Conservation (phyloP, 331 rosid genomes). For the Quercus lobata region DNA sequence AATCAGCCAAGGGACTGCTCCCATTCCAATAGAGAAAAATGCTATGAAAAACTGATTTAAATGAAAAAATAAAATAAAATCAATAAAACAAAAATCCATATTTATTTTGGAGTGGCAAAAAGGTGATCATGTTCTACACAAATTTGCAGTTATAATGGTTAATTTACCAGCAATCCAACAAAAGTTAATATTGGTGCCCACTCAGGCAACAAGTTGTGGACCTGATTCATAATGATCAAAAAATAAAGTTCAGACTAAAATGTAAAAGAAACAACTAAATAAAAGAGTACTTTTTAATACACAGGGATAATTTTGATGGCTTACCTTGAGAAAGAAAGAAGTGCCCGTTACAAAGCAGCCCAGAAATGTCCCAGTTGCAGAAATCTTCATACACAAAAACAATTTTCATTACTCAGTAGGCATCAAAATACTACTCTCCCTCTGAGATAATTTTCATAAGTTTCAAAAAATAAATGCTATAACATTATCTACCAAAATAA, state of each 20-base stretch:
- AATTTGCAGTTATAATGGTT: conserved; percentile 3
- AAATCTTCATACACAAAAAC: conserved; percentile 39
- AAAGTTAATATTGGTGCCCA: conserved; percentile 61
- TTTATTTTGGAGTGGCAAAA: neutral
- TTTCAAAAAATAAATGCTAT: neutral
- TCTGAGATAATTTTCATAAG: neutral
- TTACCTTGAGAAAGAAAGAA: conserved; percentile 68
- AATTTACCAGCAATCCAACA: conserved; percentile 59
- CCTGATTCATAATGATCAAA: conserved; percentile 37
- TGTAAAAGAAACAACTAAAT: neutral
- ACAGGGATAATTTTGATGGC: neutral
- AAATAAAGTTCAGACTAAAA: conserved; percentile 9
- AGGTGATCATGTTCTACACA: neutral
- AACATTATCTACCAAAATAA: conserved; percentile 45
- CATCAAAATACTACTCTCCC: neutral
- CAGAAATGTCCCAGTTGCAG: conserved; percentile 70
- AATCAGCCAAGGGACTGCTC: conserved; percentile 85
- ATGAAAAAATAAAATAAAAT: neutral
- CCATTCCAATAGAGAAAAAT: conserved; percentile 67
- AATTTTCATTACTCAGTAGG: neutral
- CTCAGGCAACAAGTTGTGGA: conserved; percentile 40
- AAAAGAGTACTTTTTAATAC: neutral
- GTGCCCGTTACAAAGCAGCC: conserved; percentile 65
- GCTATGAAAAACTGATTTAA: conserved; percentile 63
- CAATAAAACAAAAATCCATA: neutral